Evolutionary conservation across 176 grass and related monocot genomes (phyloP).

Genomic region (Phoenix dactylifera): DNA sequence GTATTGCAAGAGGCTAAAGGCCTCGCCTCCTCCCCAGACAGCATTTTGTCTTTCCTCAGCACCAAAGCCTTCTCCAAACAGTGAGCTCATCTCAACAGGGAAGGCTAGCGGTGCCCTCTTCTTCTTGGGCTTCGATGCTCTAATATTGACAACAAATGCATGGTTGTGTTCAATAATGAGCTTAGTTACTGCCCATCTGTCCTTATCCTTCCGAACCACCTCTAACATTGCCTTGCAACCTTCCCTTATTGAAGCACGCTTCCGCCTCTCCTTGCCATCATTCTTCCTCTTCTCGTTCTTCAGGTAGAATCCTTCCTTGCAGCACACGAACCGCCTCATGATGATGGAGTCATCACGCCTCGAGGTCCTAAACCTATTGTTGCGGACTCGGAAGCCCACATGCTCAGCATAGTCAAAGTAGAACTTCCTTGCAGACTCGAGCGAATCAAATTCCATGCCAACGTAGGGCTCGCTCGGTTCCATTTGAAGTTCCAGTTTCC

Average conservation of each 20-base stretch:
- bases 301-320: constrained; percentile 55
- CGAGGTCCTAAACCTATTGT: constrained; percentile 66
- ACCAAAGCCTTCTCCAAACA: constrained; percentile 10
- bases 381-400: constrained; percentile 68
- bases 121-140: constrained; percentile 49
- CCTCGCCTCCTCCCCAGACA: constrained; percentile 51
- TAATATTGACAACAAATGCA: constrained; percentile 42
- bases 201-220: constrained; percentile 47
- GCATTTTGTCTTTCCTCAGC: constrained; percentile 35
- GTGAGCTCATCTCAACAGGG: constrained; percentile 14
- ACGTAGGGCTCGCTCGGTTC: neutral
- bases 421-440: constrained; percentile 57
- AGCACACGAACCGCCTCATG: constrained; percentile 98
- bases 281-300: constrained; percentile 31
- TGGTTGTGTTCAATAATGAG: constrained; percentile 85
- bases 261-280: constrained; percentile 53
- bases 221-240: constrained; percentile 99
- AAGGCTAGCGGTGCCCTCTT: constrained; percentile 14
- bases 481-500: no score
- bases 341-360: constrained; percentile 68
- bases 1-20: constrained; percentile 57
- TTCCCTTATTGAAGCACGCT: constrained; percentile 70
- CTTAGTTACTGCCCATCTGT: constrained; percentile 84
- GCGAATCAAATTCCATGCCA: constrained; percentile 43
- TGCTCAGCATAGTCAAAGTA: constrained; percentile 66